Percentiles rank a stretch among this genome's conserved stretches.
Conservation (phyloP, 441 rosid genomes). For the Populus hybrid region DNA sequence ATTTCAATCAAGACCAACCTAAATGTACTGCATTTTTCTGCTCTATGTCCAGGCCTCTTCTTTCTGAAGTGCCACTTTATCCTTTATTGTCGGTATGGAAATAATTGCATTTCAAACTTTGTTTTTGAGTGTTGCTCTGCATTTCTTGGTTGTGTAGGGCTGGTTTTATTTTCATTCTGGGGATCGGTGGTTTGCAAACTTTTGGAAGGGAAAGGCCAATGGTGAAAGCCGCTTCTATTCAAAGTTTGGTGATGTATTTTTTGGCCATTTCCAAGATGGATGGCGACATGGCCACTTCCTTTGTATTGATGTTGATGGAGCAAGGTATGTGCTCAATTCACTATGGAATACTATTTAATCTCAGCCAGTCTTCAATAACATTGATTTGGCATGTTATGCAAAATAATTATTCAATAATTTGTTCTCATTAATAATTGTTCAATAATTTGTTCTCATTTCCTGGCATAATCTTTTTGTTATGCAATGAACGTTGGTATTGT, state of each 20-base stretch:
- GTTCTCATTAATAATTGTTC: background rate
- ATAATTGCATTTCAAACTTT: background rate
- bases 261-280: slow-evolving; percentile 87
- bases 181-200: slow-evolving; percentile 93
- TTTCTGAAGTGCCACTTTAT: background rate
- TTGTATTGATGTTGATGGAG: slow-evolving; percentile 69
- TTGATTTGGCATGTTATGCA: background rate
- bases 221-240: slow-evolving; percentile 96
- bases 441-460: background rate
- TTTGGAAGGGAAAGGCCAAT: slow-evolving; percentile 96
- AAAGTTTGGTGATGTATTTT: slow-evolving; percentile 68
- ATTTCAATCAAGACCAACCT: too few relatives aligned
- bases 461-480: background rate
- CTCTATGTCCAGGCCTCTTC: background rate
- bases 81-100: background rate
- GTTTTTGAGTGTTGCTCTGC: background rate
- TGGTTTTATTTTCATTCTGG: slow-evolving; percentile 95
- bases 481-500: background rate
- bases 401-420: background rate
- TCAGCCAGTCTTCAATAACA: background rate
- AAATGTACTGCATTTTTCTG: background rate
- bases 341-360: background rate
- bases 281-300: slow-evolving; percentile 89
- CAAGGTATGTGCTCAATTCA: slow-evolving; percentile 47
- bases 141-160: slow-evolving; percentile 46